These are phyloP conservation scores for Phlebiopsis flavidoalba DNA, from an alignment of 768 basidiomycete genomes.

Conservation along the genomic window DNA sequence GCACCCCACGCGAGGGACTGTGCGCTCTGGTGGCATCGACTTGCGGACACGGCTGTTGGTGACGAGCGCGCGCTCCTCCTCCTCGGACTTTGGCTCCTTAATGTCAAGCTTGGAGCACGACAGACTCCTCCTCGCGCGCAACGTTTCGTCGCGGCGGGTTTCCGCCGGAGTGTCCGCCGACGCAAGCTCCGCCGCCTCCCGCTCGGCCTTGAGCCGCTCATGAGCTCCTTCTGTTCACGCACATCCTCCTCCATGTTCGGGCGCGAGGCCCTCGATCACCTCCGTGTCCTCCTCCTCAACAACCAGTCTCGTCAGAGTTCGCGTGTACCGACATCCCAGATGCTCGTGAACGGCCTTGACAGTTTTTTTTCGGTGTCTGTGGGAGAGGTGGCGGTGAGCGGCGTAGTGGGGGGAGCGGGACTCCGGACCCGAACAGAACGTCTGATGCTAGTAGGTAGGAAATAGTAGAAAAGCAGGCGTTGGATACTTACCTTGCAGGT, in stretches of 20 bases:
- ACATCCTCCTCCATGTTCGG: conserved; percentile 68
- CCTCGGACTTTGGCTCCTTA: conserved; percentile 47
- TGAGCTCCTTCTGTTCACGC: conserved; percentile 71
- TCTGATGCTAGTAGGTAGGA: conserved; percentile 27
- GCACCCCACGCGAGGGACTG: conserved; percentile 81
- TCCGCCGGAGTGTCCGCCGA: conserved; percentile 30
- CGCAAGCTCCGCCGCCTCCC: conserved; percentile 37
- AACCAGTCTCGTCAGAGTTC: conserved; percentile 56
- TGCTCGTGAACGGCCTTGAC: conserved; percentile 31
- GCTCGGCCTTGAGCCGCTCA: conserved; percentile 66
- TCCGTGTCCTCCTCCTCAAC: conserved; percentile 66
- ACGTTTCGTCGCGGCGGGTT: conserved; percentile 27
- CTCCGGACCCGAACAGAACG: conserved; percentile 40
- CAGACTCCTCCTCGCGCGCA: conserved; percentile 53
- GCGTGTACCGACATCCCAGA: conserved; percentile 38
- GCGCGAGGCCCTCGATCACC: conserved; percentile 42
- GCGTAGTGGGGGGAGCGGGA: conserved; percentile 22
- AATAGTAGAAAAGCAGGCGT: conserved; percentile 23
- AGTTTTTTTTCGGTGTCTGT: conserved; percentile 29
- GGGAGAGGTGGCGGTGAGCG: conserved; percentile 31
- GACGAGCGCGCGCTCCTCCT: conserved; percentile 49
- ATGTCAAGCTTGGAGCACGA: conserved; percentile 53
- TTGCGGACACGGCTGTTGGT: conserved; percentile 58
- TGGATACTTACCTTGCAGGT: background rate
- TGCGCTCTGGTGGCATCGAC: conserved; percentile 57